Evolutionary conservation across 768 basidiomycete species (phyloP).

Genomic region (Tricholomella constricta): DNA sequence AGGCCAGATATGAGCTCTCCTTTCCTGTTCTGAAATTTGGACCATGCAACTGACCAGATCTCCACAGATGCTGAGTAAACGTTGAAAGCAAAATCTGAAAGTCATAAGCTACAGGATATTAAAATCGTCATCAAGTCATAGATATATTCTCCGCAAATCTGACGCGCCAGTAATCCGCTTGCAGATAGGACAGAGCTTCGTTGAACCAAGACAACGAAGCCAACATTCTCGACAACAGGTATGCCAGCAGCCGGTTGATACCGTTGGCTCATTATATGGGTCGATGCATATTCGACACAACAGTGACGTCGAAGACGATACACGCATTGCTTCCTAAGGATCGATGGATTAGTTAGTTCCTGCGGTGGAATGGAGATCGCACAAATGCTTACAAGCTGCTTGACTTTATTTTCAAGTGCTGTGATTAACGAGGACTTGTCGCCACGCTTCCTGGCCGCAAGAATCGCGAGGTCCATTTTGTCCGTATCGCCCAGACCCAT

Average conservation of each 20-base stretch:
- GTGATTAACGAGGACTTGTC: conserved; percentile 49
- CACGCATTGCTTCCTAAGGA: conserved; percentile 43
- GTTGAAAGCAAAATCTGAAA: neutral
- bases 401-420: conserved; percentile 65
- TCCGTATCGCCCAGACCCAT: conserved; percentile 45
- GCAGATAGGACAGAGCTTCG: conserved; percentile 84
- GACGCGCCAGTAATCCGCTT: conserved; percentile 79
- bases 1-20: conserved; percentile 85
- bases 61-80: neutral
- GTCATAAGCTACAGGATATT: conserved; percentile 2
- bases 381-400: conserved; percentile 46
- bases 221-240: conserved; percentile 83
- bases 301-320: conserved; percentile 43
- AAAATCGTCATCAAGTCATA: conserved; percentile 39
- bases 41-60: conserved; percentile 13
- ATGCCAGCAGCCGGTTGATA: conserved; percentile 87
- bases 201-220: conserved; percentile 81
- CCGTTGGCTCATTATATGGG: conserved; percentile 74
- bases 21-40: conserved; percentile 6
- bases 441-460: conserved; percentile 48
- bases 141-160: conserved; percentile 76
- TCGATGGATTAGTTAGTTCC: conserved; percentile 4
- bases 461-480: conserved; percentile 49
- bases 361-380: neutral
- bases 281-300: conserved; percentile 82